These are phyloP conservation scores for Limonium bicolor DNA, from an alignment of 148 eudicot genomes.

Conservation along the genomic window DNA sequence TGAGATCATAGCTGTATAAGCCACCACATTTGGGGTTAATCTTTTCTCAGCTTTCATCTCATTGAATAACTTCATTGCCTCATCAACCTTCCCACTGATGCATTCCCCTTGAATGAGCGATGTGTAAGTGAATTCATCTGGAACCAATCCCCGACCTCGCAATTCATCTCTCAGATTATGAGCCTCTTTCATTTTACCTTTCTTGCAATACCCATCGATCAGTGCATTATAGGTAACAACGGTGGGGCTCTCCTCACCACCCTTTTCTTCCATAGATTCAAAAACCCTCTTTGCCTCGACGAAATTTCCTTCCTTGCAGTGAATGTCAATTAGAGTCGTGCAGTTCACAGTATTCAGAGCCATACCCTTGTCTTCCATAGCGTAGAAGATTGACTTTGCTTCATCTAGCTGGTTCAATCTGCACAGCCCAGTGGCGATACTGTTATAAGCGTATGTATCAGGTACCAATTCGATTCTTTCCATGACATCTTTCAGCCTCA, in stretches of 20 bases:
- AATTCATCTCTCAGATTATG: slow-evolving; percentile 34
- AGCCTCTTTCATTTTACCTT: slow-evolving; percentile 55
- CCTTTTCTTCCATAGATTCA: slow-evolving; percentile 45
- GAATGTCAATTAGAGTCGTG: slow-evolving; percentile 51
- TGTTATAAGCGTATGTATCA: slow-evolving; percentile 42
- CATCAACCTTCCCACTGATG: slow-evolving; percentile 42
- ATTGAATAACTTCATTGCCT: slow-evolving; percentile 41
- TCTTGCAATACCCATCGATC: slow-evolving; percentile 63
- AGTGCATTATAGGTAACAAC: slow-evolving; percentile 57
- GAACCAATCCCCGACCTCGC: slow-evolving; percentile 37
- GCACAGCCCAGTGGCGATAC: slow-evolving; percentile 51
- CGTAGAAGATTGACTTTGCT: slow-evolving; percentile 40
- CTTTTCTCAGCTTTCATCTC: slow-evolving; percentile 43
- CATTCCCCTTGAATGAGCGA: slow-evolving; percentile 68
- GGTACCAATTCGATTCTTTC: slow-evolving; percentile 51
- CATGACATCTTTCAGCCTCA: slow-evolving; percentile 37
- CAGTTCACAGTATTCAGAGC: slow-evolving; percentile 34
- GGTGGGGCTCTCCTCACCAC: slow-evolving; percentile 37
- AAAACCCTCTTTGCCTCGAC: slow-evolving; percentile 52
- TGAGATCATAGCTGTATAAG: slow-evolving; percentile 54
- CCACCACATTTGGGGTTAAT: slow-evolving; percentile 32
- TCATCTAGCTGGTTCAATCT: slow-evolving; percentile 51
- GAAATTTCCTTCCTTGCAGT: slow-evolving; percentile 64
- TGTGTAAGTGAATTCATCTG: slow-evolving; percentile 61
- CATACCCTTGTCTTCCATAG: slow-evolving; percentile 60